Conservation (phyloP, 2,329 filamentous ascomycete species). For the Hypocreales sp. region DNA sequence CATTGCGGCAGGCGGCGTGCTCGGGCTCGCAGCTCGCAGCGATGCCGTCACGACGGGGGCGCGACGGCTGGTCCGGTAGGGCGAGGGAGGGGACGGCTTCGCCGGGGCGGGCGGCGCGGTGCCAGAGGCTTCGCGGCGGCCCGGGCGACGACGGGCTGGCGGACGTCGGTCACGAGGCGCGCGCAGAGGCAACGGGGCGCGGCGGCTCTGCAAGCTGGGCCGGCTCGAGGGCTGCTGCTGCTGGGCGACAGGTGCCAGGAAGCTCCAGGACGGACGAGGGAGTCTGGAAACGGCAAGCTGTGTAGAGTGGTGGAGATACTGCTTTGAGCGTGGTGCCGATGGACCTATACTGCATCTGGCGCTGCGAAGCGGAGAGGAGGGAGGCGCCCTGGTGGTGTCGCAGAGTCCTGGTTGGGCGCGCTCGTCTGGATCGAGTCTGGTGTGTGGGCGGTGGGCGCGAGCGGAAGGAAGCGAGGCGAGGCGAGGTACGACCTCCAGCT, state of each 20-base stretch:
- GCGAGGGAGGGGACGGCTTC: not conserved
- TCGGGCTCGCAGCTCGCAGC: no score
- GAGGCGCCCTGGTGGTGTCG: conserved; percentile 35
- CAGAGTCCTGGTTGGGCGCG: conserved; percentile 38
- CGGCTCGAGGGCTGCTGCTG: no score
- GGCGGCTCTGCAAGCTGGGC: conserved; percentile 1
- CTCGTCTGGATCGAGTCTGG: conserved; percentile 23
- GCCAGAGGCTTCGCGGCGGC: not conserved
- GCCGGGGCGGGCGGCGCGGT: not conserved
- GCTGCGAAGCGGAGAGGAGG: conserved; percentile 31
- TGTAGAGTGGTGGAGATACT: conserved; percentile 42
- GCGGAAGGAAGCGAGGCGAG: conserved; percentile 26
- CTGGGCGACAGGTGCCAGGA: no score
- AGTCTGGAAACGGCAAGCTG: not conserved
- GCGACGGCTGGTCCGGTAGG: no score
- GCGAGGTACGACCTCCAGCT: conserved; percentile 4
- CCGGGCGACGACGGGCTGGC: no score
- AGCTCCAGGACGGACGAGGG: no score
- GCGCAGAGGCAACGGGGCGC: not conserved
- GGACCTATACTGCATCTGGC: conserved; percentile 52
- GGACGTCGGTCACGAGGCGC: not conserved
- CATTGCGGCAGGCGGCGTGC: no score
- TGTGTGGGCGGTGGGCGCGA: conserved; percentile 14
- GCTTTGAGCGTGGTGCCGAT: conserved; percentile 50
- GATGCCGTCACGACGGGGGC: no score